phyloP scores from a whole-genome alignment of 306 rosid species.

The Argentina anserina region DNA sequence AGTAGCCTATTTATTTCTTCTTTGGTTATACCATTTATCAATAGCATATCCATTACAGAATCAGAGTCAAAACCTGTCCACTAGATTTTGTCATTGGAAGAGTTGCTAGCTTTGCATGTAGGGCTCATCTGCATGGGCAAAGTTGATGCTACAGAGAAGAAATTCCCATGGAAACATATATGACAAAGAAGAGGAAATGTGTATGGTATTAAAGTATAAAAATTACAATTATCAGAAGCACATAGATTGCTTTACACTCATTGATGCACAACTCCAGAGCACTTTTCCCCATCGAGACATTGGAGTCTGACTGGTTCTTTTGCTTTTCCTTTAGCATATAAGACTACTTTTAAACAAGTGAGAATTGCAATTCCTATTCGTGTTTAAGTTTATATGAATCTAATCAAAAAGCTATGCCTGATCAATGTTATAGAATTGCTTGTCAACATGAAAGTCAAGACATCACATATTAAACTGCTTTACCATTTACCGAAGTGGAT shows the following conservation, averaged over 20 bases:
- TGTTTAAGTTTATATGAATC: background rate
- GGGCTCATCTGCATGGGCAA: constrained; percentile 1
- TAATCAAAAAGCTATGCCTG: background rate
- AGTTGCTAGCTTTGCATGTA: constrained; percentile 8
- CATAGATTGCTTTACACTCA: background rate
- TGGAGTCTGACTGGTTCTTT: constrained; percentile 1
- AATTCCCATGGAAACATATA: background rate
- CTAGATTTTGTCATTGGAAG: background rate
- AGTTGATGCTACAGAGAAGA: constrained; percentile 4
- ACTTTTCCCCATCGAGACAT: background rate
- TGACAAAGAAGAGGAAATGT: background rate
- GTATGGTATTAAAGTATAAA: background rate
- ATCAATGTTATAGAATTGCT: background rate
- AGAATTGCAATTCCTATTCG: background rate
- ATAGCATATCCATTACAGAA: constrained; percentile 2
- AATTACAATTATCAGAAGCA: background rate
- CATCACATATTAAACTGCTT: background rate
- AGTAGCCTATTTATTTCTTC: background rate
- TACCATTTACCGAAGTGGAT: background rate
- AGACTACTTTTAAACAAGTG: background rate
- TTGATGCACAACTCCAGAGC: background rate
- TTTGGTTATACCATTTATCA: background rate
- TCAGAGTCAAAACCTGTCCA: background rate
- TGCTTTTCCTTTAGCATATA: background rate
- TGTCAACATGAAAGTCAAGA: background rate